phyloP scores from a whole-genome alignment of 1,284 basidiomycete species.

The Inonotus hispidus region DNA sequence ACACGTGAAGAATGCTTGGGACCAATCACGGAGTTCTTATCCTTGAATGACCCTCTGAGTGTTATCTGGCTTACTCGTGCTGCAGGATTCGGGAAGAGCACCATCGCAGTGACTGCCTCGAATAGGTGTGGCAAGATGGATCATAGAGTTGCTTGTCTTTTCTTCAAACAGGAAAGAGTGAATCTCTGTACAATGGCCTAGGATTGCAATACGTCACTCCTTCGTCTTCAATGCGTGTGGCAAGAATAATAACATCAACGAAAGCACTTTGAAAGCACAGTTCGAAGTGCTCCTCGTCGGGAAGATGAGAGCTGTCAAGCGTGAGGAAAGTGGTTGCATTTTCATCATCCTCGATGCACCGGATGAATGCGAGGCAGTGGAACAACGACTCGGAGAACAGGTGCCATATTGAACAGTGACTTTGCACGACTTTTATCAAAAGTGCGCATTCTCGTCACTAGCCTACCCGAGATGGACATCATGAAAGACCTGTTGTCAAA shows the following conservation, averaged over 20 bases:
- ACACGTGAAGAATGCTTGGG: slow-evolving; percentile 19
- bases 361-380: background rate
- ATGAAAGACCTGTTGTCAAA: background rate
- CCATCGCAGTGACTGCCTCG: slow-evolving; percentile 14
- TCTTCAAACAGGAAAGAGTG: background rate
- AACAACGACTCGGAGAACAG: background rate
- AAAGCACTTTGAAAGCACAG: background rate
- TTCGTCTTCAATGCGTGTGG: background rate
- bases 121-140: background rate
- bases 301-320: background rate
- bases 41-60: background rate
- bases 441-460: background rate
- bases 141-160: background rate
- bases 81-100: slow-evolving; percentile 22
- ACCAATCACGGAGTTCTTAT: slow-evolving; percentile 22
- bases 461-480: background rate
- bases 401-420: background rate
- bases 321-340: background rate
- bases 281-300: background rate
- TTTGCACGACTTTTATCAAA: background rate
- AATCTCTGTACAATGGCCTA: background rate
- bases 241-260: background rate
- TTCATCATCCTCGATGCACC: background rate
- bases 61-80: slow-evolving; percentile 20
- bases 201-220: slow-evolving; percentile 10